Percentiles rank a stretch among this genome's conserved stretches.
phyloP scores from a whole-genome alignment of 75 land plant species.

The Pinus taeda region DNA sequence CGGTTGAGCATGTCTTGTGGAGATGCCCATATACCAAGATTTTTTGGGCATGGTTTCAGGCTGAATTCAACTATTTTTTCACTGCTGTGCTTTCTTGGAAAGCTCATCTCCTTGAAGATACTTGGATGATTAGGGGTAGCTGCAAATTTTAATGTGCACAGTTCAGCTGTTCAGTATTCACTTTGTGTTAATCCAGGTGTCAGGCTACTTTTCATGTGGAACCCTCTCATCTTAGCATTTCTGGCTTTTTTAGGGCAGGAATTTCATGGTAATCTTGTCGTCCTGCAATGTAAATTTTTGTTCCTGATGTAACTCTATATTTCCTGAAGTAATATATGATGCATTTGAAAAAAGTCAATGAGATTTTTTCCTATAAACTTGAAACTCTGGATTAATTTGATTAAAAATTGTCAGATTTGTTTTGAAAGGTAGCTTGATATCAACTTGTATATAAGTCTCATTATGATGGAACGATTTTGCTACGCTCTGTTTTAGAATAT shows the following conservation, averaged over 20 bases:
- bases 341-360: background rate
- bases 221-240: background rate
- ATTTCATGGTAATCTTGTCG: too few species aligned
- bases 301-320: too few species aligned
- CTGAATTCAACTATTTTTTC: background rate
- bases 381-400: background rate
- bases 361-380: background rate
- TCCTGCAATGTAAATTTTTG: too few species aligned
- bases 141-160: background rate
- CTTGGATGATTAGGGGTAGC: conserved; percentile 2
- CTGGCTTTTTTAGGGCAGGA: too few species aligned
- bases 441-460: background rate
- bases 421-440: background rate
- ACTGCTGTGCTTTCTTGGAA: background rate
- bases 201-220: background rate
- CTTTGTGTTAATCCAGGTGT: background rate
- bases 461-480: background rate
- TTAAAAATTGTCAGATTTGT: background rate
- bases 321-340: too few species aligned
- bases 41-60: background rate
- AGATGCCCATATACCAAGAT: background rate
- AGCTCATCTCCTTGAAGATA: background rate
- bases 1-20: background rate
- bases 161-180: background rate
- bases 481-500: background rate